phyloP scores from a whole-genome alignment of 768 basidiomycete species.

The Termitomyces sp. region DNA sequence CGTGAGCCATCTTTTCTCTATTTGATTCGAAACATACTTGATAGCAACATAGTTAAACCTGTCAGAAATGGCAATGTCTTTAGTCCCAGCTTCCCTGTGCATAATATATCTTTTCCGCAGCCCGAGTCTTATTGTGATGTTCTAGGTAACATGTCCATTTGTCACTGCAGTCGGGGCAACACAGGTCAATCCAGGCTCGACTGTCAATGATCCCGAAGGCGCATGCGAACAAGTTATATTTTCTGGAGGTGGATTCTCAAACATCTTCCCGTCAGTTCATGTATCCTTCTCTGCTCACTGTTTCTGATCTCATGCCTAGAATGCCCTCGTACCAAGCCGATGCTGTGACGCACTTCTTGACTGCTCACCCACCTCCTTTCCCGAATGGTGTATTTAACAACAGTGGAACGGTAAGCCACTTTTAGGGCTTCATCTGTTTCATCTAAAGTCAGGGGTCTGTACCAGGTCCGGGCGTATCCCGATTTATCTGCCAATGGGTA shows the following conservation, averaged over 20 bases:
- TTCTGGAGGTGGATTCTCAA: conserved; percentile 48
- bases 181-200: conserved; percentile 38
- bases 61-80: conserved; percentile 17
- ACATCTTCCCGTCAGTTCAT: conserved; percentile 28
- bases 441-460: neutral
- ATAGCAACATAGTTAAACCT: conserved; percentile 15
- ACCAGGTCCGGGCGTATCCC: conserved; percentile 42
- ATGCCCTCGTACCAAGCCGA: conserved; percentile 40
- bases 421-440: neutral
- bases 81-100: conserved; percentile 20
- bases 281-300: neutral
- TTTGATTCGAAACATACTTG: neutral
- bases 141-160: conserved; percentile 38
- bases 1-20: conserved; percentile 19
- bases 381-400: conserved; percentile 38
- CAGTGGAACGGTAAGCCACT: conserved; percentile 26
- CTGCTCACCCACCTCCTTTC: conserved; percentile 33
- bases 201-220: conserved; percentile 35
- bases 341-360: conserved; percentile 34
- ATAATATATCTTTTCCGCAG: neutral
- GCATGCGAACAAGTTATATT: conserved; percentile 42
- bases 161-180: conserved; percentile 49
- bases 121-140: neutral
- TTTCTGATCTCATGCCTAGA: conserved; percentile 14
- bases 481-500: conserved; percentile 46